Evolutionary conservation across 108 stramenopile genomes (phyloP).

Genomic region (Cyclotella sp.): DNA sequence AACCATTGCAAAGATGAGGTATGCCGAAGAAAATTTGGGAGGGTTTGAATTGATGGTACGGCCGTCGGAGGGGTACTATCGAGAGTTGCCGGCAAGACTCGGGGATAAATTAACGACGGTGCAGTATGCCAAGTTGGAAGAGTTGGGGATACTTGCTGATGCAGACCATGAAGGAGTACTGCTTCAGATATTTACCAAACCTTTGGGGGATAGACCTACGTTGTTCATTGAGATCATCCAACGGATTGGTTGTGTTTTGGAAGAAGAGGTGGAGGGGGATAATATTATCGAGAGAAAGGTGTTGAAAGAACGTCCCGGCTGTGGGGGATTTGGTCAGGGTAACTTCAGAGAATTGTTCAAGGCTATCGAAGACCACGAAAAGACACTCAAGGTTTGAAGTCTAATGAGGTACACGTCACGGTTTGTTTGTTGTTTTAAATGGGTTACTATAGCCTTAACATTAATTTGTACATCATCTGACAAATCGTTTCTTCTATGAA

Average conservation of each 20-base stretch:
- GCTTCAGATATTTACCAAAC: slow-evolving; percentile 89
- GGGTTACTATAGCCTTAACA: too few relatives aligned
- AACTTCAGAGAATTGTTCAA: slow-evolving; percentile 92
- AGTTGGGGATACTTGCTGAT: slow-evolving; percentile 85
- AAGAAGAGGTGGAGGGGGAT: slow-evolving; percentile 47
- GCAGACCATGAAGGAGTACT: slow-evolving; percentile 88
- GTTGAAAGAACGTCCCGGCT: slow-evolving; percentile 66
- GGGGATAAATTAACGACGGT: slow-evolving; percentile 53
- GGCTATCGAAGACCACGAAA: slow-evolving; percentile 86
- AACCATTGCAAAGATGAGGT: slow-evolving; percentile 72
- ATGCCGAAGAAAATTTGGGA: slow-evolving; percentile 62
- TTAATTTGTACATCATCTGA: too few relatives aligned
- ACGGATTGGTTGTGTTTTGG: slow-evolving; percentile 81
- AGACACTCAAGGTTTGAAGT: slow-evolving; percentile 62
- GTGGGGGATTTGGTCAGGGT: slow-evolving; percentile 92
- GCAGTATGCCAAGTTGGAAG: slow-evolving; percentile 64
- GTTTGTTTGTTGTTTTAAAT: too few relatives aligned
- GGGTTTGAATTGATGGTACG: slow-evolving; percentile 88
- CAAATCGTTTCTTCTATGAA: too few relatives aligned
- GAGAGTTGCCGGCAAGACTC: slow-evolving; percentile 56
- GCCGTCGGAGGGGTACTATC: slow-evolving; percentile 78
- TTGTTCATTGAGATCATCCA: slow-evolving; percentile 93
- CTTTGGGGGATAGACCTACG: slow-evolving; percentile 86
- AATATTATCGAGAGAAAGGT: slow-evolving; percentile 6
- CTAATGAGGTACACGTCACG: too few relatives aligned